These are phyloP conservation scores for Sequoiadendron giganteum DNA, from an alignment of 75 land plant genomes.

Conservation along the genomic window DNA sequence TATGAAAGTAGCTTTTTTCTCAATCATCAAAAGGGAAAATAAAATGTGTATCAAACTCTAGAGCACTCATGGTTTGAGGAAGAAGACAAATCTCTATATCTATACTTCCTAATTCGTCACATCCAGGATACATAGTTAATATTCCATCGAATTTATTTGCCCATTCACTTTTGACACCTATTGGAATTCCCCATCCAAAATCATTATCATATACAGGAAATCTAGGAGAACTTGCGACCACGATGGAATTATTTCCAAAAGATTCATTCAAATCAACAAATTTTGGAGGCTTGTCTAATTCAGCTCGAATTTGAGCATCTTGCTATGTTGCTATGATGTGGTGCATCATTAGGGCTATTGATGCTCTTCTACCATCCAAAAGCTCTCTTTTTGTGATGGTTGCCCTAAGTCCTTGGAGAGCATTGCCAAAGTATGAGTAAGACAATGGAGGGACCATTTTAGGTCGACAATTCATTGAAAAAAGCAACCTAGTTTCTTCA, in stretches of 20 bases:
- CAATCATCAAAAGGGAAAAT: not conserved
- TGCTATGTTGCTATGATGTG: not conserved
- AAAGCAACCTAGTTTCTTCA: slow-evolving; percentile 21
- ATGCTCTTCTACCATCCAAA: slow-evolving; percentile 25
- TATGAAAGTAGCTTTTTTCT: not conserved
- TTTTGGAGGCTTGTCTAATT: slow-evolving; percentile 19
- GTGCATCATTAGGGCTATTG: slow-evolving; percentile 35
- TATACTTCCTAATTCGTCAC: slow-evolving; percentile 34
- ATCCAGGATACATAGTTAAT: slow-evolving; percentile 36
- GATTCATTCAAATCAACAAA: slow-evolving; percentile 15
- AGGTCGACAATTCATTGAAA: slow-evolving; percentile 33
- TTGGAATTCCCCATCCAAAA: slow-evolving; percentile 45
- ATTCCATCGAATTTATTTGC: slow-evolving; percentile 50
- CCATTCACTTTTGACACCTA: slow-evolving; percentile 30
- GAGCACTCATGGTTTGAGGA: slow-evolving; percentile 26
- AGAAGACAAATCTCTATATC: slow-evolving; percentile 45
- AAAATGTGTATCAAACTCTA: slow-evolving; percentile 26
- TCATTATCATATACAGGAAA: slow-evolving; percentile 28
- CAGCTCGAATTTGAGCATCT: slow-evolving; percentile 15
- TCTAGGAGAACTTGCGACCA: slow-evolving; percentile 60
- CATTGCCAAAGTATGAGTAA: slow-evolving; percentile 44
- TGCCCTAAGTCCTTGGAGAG: slow-evolving; percentile 14
- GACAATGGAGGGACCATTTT: slow-evolving; percentile 39
- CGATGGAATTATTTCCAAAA: slow-evolving; percentile 25
- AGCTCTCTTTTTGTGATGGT: slow-evolving; percentile 27